These are phyloP conservation scores for Herpetomonas samuelpessoai DNA, from an alignment of 208 protist genomes.

Conservation along the genomic window DNA sequence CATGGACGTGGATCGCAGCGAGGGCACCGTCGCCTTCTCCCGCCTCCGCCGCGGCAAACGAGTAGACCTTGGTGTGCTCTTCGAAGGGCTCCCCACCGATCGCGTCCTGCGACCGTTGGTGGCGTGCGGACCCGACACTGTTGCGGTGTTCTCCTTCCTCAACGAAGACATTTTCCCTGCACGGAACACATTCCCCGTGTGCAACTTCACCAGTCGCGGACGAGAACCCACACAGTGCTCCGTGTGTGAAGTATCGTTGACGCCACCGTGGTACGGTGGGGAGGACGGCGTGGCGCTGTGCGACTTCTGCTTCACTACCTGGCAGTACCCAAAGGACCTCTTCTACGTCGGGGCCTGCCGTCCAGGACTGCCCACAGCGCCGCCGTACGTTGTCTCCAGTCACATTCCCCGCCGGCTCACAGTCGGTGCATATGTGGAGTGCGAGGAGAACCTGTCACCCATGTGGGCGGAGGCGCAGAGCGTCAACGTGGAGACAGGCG, in stretches of 20 bases:
- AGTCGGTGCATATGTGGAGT: conserved; percentile 62
- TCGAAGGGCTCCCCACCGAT: conserved; percentile 55
- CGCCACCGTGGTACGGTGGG: conserved; percentile 60
- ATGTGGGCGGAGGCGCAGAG: conserved; percentile 61
- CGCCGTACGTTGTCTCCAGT: conserved; percentile 67
- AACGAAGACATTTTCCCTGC: conserved; percentile 67
- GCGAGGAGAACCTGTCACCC: conserved; percentile 66
- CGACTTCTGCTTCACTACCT: conserved; percentile 73
- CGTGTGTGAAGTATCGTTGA: conserved; percentile 31
- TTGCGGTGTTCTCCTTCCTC: conserved; percentile 80
- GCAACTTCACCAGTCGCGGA: conserved; percentile 28
- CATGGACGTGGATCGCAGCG: conserved; percentile 55
- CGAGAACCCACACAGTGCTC: conserved; percentile 21
- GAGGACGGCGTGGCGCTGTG: conserved; percentile 67
- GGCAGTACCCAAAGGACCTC: conserved; percentile 70
- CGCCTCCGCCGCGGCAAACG: conserved; percentile 54
- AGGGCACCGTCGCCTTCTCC: conserved; percentile 69
- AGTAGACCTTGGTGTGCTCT: conserved; percentile 79
- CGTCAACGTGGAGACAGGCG: conserved; percentile 65
- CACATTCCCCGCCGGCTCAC: conserved; percentile 46
- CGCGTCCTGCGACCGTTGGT: conserved; percentile 59
- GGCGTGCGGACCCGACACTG: conserved; percentile 55
- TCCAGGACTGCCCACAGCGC: conserved; percentile 14
- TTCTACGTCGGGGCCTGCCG: conserved; percentile 43
- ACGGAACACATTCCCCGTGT: conserved; percentile 60